These are phyloP conservation scores for Syzygium aromaticum DNA, from an alignment of 345 rosid species.

Conservation along the genomic window DNA sequence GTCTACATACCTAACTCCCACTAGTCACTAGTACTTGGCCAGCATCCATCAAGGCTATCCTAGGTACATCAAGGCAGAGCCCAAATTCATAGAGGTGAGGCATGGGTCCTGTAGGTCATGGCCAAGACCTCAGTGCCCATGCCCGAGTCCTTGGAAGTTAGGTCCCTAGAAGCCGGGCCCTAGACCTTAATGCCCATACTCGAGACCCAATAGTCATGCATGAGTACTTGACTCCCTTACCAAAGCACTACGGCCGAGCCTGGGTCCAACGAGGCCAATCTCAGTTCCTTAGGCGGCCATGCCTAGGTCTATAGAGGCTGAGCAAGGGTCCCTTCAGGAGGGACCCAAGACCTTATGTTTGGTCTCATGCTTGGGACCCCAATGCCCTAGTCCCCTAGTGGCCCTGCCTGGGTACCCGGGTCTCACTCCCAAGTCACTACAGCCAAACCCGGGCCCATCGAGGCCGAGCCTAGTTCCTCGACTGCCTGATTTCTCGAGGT, in stretches of 20 bases:
- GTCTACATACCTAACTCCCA: accelerated
- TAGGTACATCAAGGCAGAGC: background rate
- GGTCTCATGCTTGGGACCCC: background rate
- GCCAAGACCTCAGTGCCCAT: background rate
- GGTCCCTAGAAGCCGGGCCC: background rate
- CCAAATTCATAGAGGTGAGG: accelerated
- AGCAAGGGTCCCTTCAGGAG: background rate
- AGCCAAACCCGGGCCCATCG: accelerated
- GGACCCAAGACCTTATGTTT: background rate
- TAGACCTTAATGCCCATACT: background rate
- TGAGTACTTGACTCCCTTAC: background rate
- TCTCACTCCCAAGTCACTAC: background rate
- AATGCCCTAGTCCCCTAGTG: accelerated
- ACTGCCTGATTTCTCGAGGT: background rate
- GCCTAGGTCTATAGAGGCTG: background rate
- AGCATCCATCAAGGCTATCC: background rate
- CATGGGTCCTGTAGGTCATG: background rate
- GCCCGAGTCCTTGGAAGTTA: background rate
- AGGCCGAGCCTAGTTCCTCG: background rate
- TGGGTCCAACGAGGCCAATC: accelerated
- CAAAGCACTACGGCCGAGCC: background rate
- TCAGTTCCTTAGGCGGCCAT: no score
- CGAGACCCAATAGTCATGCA: accelerated
- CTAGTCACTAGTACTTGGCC: background rate
- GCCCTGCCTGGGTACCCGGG: background rate